Evolutionary conservation across 1,284 basidiomycete species (phyloP), one percentile per base, ranked within the genome.

Genomic region (Lentinus polychrous): DNA sequence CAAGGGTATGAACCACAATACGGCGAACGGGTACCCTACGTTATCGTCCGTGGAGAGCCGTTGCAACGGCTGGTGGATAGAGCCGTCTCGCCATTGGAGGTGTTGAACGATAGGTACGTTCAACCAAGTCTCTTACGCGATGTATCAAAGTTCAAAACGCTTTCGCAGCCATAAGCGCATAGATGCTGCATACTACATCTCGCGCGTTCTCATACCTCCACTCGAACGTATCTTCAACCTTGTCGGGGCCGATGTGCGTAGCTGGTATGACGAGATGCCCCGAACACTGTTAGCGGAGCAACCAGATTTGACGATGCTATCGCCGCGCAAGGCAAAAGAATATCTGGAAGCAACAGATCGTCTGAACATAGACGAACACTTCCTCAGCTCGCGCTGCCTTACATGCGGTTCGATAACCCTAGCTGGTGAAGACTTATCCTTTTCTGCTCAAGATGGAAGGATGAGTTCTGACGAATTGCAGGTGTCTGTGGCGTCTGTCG

Each of bases 201-300:
- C 79, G 1, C 76, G 82, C 43, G 83, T 93, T 15, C 76, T 99
- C 43, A 90, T 98, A 45, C 92, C 92, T 3, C 93, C 95, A 0
- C 64, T 99, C 50, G 85, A 88, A 51, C 78, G 95, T 33, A 83
- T 99, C 39, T 93, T 98, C 71, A 94, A 90, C 59, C 79, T 98
- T 22, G 75, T 95, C 27, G 95, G 96, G 5, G 92, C 87, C 3
- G 89, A 97, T 59, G 86, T 97, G 31, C 78, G 79, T 46, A 70
- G 74, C 27, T 99, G 96, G 96, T 97, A 84, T 60, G 78, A 86
- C 49, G 84, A 88, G 39, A 94, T 96, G 90, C 89, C 93, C 0
- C 86, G 79, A 60, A 66, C 66, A 20, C 60, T 68, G 24, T 61
- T 68, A 8, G 60, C 68, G 10, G 72, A 62, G 44, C 60, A 63